Evolutionary conservation across 2,329 filamentous ascomycete species (phyloP), one percentile per base, ranked within the genome.

Genomic region (Aspergillus flavus): DNA sequence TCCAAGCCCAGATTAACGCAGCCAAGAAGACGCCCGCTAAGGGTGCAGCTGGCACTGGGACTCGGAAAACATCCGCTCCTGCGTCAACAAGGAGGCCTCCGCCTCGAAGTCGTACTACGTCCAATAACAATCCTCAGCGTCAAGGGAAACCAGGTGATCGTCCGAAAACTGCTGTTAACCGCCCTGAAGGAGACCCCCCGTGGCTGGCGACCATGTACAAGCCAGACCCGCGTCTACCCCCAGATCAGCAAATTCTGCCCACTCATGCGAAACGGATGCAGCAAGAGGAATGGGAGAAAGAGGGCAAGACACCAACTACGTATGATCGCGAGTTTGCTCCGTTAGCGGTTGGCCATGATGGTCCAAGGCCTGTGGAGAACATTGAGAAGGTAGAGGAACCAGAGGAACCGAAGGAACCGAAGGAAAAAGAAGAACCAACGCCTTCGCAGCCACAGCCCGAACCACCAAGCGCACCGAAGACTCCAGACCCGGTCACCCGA

Each of bases 151-250:
- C 85, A 50, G 86, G 86, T 16, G 81, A 87, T 53, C 78, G 82
- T 34, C 85, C 82, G 57, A 77, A 75, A 63, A 88, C 85, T 73
- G 77, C 84, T 71, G 75, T 84, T 77, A 87, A 92, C 73, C 87
- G 89, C 48, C 94, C 94, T 0, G 95, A 98, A 81, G 95, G 95
- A 23, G 94, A 98, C 59, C 93, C 95, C 11, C 95, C 95, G 58
- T 99, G 95, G 95, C 87, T 98, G 79, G 87, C 95, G 53, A 92
- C 91, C 26, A 93, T 96, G 79, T 99, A 97, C 79, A 96, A 96
- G 73, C 95, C 95, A 0, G 95, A 99, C 75, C 95, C 95, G 34
- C 90, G 93, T 64, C 83, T 99, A 39, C 95, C 95, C 6, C 95
- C 93, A 0, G 95, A 99, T 66, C 92, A 99, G 77, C 95, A 99